Base-by-base conservation (phyloP, 495 filamentous ascomycete species). In the Annulohypoxylon stygium region DNA sequence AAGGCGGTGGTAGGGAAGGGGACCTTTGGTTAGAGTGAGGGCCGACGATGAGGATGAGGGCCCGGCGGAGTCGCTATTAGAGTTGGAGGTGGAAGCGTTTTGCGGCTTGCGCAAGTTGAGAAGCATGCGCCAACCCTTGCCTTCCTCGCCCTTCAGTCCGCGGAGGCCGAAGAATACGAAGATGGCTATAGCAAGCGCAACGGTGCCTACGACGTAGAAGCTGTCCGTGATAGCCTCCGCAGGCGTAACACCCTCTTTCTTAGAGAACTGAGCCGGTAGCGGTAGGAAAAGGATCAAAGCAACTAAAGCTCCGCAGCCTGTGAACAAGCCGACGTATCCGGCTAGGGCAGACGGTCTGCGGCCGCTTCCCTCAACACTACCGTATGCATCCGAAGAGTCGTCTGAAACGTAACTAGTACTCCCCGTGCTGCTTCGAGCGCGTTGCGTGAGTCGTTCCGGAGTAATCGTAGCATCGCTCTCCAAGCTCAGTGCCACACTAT, bases 311-410 rank as follows among this genome's bases (percentile, higher is more conserved):
- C 96, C 96, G 75, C 93, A 92, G 3, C 97, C 96, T 14, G 97
- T 97, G 78, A 94, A 97, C 41, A 97, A 80, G 4, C 96, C 96
- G 6, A 99, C 96, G 62, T 94, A 89, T 0, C 96, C 96, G 2
- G 96, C 95, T 6, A 98, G 84, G 84, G 88, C 70, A 80, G 92
- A 79, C 14, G 86, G 81, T 71, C 70, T 72, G 3, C 81, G 70
- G 45, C 73, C 67, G 25, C 67, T 73, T 11, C 65, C 69, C n/a
- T 75, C 72, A 0, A 71, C 64, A 30, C 77, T 41, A 58, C 53
- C 47, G 7, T 75, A 69, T 11, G 57, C 62, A 2, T 69, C 65
- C 1, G 71, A 67, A 9, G 74, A 69, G 14, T 59, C 50, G 14
- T 69, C 55, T 45, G 68, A 73, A 25, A 26, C 48, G 57, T 62